Evolutionary conservation across 352 stramenopile genomes (phyloP), one percentile per base, ranked within the genome.

Genomic region (Globisporangium nagaii): DNA sequence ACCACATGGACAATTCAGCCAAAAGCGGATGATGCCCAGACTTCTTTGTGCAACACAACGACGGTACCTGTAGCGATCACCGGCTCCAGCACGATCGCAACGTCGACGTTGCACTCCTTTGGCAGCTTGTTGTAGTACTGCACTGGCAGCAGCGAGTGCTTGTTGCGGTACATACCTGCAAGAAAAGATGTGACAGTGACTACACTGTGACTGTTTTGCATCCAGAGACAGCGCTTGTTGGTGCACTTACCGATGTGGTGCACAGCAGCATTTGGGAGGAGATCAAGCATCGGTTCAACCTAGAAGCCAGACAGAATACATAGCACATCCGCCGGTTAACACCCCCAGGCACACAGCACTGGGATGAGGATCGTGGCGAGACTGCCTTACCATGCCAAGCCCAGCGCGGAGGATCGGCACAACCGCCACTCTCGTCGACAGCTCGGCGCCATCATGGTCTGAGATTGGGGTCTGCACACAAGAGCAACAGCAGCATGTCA

Each of bases 121-220:
- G 97, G 97, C 3, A 99, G 75, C 60, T 97, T 96, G 84, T 99
- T 99, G 78, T 99, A 99, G 80, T 99, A 99, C 62, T 98, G 92
- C n/a, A 99, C 93, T 3, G 96, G 96, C 27, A 97, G 61, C 9
- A 98, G 71, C 41, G 79, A 92, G 43, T 92, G 75, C 53, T 97
- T 96, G 68, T 91, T 89, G 51, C 85, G 83, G 68, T 96, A 96
- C 80, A 93, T 93, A 43, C 82, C 82, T 90, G 37, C 0, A 20
- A n/a, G n/a, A n/a, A n/a, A n/a, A n/a, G n/a, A n/a, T n/a, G n/a
- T n/a, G n/a, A n/a, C n/a, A n/a, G n/a, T n/a, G n/a, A n/a, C n/a
- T n/a, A n/a, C n/a, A n/a, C n/a, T n/a, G n/a, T n/a, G n/a, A n/a
- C n/a, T n/a, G n/a, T n/a, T n/a, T n/a, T n/a, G n/a, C n/a, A n/a